These are phyloP conservation scores for Debaryomyces tyrocola DNA, from an alignment of 805 yeast species.

Conservation along the genomic window DNA sequence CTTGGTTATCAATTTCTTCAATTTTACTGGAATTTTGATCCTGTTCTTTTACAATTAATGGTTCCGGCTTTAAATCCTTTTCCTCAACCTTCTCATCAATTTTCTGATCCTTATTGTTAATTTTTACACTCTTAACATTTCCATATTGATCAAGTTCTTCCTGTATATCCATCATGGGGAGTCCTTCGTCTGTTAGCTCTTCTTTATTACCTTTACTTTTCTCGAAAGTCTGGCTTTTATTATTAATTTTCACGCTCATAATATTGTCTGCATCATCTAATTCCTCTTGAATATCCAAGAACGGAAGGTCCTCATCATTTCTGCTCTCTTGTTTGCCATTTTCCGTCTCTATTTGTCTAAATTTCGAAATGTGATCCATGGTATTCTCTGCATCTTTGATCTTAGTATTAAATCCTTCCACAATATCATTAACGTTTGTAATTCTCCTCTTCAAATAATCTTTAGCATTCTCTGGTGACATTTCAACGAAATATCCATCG, in stretches of 20 bases:
- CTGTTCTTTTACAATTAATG: not conserved
- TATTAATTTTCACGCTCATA: slow-evolving; percentile 32
- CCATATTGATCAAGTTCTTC: slow-evolving; percentile 80
- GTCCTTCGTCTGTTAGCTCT: not conserved
- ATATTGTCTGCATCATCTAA: slow-evolving; percentile 83
- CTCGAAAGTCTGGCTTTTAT: slow-evolving; percentile 6
- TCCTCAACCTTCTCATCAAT: not conserved
- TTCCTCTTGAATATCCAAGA: slow-evolving; percentile 78
- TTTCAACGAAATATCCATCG: slow-evolving; percentile 41
- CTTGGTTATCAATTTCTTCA: not conserved
- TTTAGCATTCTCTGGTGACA: slow-evolving; percentile 26
- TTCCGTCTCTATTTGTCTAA: slow-evolving; percentile 5
- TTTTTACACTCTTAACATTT: slow-evolving; percentile 45
- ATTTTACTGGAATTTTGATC: not conserved
- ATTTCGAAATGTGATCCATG: slow-evolving; percentile 21
- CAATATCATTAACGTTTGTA: slow-evolving; percentile 32
- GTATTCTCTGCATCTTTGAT: slow-evolving; percentile 40
- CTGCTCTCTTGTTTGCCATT: slow-evolving; percentile 9
- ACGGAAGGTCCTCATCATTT: slow-evolving; percentile 54
- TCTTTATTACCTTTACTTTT: slow-evolving; percentile 3
- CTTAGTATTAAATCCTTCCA: slow-evolving; percentile 38
- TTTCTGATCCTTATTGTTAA: not conserved
- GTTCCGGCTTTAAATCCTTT: not conserved
- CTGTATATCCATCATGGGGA: slow-evolving; percentile 63
- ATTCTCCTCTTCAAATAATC: slow-evolving; percentile 26